Evolutionary conservation across 371 early-diverging fungal genomes (phyloP).

Genomic region (Basidiobolus meristosporus): DNA sequence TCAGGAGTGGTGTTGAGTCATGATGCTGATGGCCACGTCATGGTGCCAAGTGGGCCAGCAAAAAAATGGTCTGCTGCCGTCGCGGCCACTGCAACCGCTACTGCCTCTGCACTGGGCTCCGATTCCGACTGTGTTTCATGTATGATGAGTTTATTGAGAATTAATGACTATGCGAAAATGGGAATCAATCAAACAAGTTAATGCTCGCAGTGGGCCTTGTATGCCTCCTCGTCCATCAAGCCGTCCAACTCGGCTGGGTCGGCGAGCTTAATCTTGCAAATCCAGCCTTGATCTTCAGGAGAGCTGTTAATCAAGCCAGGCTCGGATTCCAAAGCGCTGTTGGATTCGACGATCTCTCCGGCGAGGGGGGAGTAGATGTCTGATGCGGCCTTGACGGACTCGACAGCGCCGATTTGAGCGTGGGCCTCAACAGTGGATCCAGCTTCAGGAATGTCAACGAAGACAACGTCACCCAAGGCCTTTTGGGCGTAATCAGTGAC

Average conservation of each 20-base stretch:
- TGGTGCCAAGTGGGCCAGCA: too few relatives aligned
- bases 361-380: constrained; percentile 81
- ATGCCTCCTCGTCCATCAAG: constrained; percentile 39
- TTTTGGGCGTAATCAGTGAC: constrained; percentile 84
- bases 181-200: too few relatives aligned
- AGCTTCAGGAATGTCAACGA: constrained; percentile 43
- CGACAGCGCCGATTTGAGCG: constrained; percentile 55
- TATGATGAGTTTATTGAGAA: too few relatives aligned
- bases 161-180: too few relatives aligned
- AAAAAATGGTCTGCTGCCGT: too few relatives aligned
- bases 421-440: constrained; percentile 36
- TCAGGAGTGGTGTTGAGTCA: too few relatives aligned
- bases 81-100: too few relatives aligned
- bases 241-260: constrained; percentile 38
- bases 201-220: too few relatives aligned
- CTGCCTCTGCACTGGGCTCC: too few relatives aligned
- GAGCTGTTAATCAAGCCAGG: constrained; percentile 60
- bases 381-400: constrained; percentile 89
- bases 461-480: constrained; percentile 90
- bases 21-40: too few relatives aligned
- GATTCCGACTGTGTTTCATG: too few relatives aligned
- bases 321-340: constrained; percentile 32
- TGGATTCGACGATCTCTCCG: constrained; percentile 68
- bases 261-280: constrained; percentile 73
- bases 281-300: constrained; percentile 62